Base-by-base conservation (phyloP, 352 stramenopile species). In the Globisporangium nagaii region DNA sequence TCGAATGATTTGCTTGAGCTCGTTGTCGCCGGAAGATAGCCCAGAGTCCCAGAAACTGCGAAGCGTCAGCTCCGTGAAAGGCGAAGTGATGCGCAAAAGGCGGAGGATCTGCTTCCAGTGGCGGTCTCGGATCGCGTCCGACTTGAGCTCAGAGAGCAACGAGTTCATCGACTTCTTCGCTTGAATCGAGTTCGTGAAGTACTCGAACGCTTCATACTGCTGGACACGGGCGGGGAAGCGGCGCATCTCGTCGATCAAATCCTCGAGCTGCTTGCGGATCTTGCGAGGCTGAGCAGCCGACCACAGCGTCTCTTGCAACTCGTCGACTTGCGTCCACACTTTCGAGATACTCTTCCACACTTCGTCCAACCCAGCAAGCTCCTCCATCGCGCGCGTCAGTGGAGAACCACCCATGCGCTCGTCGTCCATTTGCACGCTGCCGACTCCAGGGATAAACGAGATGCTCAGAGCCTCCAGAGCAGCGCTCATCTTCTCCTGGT, bases 41-140 rank as follows among this genome's bases (percentile, higher is more conserved):
- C 96, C 88, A 44, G 95, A 93, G 36, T 98, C 96, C 97, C 97
- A 99, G n/a, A 99, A 93, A 51, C 94, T 82, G 24, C 95, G 92
- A 39, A 99, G 67, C 8, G 95, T 99, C 22, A 99, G 70, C 52
- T 99, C 95, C 4, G 89, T 91, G 50, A 98, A 97, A 2, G 90
- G 71, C 40, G 88, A 88, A 11, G 75, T 87, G 43, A 99, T 93
- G 48, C 90, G 91, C n/a, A 99, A 69, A 36, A 95, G 69, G 34
- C 96, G 81, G 5, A 99, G 70, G 53, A 99, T 97, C 19, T 89
- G 88, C 66, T 98, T 98, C 98, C 98, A 99, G 61, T 99, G 98
- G 0, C 98, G 83, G 39, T 99, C 96, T 47, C 98, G 98, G 63
- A 99, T 95, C 5, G 97, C 91, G 53, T 99, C 97, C 2, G 96